Evolutionary conservation across 345 rosid species (phyloP).

Genomic region (Brassica juncea): DNA sequence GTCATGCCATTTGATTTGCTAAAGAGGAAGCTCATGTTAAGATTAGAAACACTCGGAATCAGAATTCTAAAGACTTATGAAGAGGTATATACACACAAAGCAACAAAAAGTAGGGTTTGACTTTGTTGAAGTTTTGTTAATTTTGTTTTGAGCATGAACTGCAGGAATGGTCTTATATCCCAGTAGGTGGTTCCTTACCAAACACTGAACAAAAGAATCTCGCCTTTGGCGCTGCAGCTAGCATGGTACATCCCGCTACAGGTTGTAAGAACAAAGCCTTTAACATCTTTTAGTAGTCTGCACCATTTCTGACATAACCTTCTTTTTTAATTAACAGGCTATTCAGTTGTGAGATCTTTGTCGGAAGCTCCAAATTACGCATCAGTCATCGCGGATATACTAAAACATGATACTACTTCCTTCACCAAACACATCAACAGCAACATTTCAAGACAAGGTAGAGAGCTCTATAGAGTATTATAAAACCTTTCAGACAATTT

Average conservation of each 20-base stretch:
- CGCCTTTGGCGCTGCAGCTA: constrained; percentile 97
- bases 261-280: constrained; percentile 45
- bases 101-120: not conserved
- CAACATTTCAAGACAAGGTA: constrained; percentile 74
- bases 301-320: constrained; percentile 6
- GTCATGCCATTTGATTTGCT: constrained; percentile 84
- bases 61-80: constrained; percentile 66
- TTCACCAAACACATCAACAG: not conserved
- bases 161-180: constrained; percentile 99
- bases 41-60: constrained; percentile 78
- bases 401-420: constrained; percentile 40
- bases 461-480: too few relatives aligned
- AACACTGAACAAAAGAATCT: constrained; percentile 88
- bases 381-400: constrained; percentile 71
- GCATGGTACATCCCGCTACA: constrained; percentile 98
- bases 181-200: constrained; percentile 96
- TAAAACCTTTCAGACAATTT: not conserved
- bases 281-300: constrained; percentile 7
- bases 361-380: constrained; percentile 97
- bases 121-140: not conserved
- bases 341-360: constrained; percentile 92
- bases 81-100: constrained; percentile 60
- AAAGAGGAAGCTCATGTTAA: constrained; percentile 71
- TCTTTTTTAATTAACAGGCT: constrained; percentile 75
- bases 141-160: constrained; percentile 11